Evolutionary conservation across 208 protist genomes (phyloP), one percentile per base, ranked within the genome.

Genomic region (Leishmania amazonensis): DNA sequence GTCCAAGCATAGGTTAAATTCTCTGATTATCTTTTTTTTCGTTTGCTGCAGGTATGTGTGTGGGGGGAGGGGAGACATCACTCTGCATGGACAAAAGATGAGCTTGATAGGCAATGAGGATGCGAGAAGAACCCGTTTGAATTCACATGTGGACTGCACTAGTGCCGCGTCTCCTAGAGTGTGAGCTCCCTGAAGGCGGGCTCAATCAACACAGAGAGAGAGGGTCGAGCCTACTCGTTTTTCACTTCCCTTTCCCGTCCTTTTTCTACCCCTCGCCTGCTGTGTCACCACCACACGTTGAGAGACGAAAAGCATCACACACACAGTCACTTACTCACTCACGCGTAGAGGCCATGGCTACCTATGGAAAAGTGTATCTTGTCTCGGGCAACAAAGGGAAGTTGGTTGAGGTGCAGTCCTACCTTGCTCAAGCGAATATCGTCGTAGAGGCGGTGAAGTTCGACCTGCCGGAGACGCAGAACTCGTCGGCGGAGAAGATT

Each of bases 381-480:
- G 97, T 99, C 15, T 99, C 99, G 11, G 98, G 99, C 31, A 99
- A 99, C 84, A 92, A 85, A 5, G 99, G 99, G n/a, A 99, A 99
- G 85, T 89, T 99, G 31, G 85, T 85, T 35, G 99, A 99, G 86
- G 98, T 99, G 75, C 75, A 87, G 89, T 64, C 83, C 76, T 86
- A 97, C 97, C 77, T 94, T 94, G 60, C 87, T 72, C n/a, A 78
- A 35, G 51, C 42, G 17, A 47, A 77, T 9, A 38, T 86, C 65
- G 58, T 97, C 75, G 83, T 99, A 47, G 85, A 92, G 38, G 88
- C 85, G 21, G 64, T 93, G 7, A 85, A 91, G 47, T 35, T 98
- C 1, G 90, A 97, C 76, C 76, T 99, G 51, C 95, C 98, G 7
- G 99, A 99, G 90, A 83, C 99, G 47, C 99, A 99, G 88, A 97